These are phyloP conservation scores for Sarcodon aspratus DNA, from an alignment of 768 basidiomycete species.

Conservation along the genomic window DNA sequence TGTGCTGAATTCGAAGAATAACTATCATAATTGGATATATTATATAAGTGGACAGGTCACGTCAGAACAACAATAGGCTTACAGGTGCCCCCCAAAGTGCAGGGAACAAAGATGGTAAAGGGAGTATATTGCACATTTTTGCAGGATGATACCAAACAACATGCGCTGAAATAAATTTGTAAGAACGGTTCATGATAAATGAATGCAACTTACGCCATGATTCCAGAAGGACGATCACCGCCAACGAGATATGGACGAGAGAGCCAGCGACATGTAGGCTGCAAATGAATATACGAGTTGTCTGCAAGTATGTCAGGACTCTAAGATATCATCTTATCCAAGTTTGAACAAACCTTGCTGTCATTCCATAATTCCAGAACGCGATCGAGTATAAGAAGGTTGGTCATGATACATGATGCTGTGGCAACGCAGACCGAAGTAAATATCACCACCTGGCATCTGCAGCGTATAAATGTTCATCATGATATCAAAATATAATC, in stretches of 20 bases:
- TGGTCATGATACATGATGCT: conserved; percentile 3
- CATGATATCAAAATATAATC: no score
- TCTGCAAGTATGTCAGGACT: no score
- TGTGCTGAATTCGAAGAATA: conserved; percentile 22
- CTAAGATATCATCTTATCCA: no score
- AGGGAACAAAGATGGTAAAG: conserved; percentile 9
- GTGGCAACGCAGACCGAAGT: no score
- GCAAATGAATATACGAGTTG: no score
- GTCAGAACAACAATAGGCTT: conserved; percentile 2
- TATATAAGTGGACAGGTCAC: no score
- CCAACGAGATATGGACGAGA: conserved; percentile 10
- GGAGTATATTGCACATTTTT: conserved; percentile 17
- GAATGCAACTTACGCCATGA: conserved; percentile 12
- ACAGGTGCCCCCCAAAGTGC: conserved; percentile 24
- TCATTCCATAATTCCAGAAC: conserved; percentile 26
- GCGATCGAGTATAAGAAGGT: conserved; percentile 22
- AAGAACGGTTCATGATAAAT: neutral
- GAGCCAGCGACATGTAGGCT: conserved; percentile 6
- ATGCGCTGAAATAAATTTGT: conserved; percentile 10
- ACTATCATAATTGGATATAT: conserved; percentile 8
- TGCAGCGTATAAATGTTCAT: no score
- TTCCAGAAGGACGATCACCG: conserved; percentile 14
- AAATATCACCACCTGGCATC: no score
- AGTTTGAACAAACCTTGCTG: conserved; percentile 5
- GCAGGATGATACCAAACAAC: conserved; percentile 10